Percentiles rank a stretch among this genome's conserved stretches.
Evolutionary conservation across 129 eudicot species (phyloP).

Genomic region (Heracleum sosnowskyi): DNA sequence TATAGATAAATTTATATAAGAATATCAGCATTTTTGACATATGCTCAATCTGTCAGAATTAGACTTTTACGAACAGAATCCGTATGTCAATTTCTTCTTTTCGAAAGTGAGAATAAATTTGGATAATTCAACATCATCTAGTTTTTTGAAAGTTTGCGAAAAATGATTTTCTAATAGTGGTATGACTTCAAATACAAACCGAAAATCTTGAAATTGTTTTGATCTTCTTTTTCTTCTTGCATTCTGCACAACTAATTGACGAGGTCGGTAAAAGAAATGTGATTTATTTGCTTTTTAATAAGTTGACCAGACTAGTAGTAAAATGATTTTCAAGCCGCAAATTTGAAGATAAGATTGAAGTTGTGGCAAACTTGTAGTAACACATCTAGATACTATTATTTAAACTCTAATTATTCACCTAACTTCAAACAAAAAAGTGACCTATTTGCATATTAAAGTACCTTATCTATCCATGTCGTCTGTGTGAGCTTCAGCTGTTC

Average conservation of each 20-base stretch:
- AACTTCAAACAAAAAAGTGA: background rate
- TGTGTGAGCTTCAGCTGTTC: too few relatives aligned
- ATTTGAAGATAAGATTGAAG: background rate
- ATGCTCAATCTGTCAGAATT: too few relatives aligned
- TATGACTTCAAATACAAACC: too few relatives aligned
- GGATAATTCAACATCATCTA: too few relatives aligned
- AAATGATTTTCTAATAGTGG: too few relatives aligned
- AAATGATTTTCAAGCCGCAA: conserved; percentile 2
- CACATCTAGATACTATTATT: background rate
- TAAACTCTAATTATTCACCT: background rate
- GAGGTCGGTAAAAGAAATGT: background rate
- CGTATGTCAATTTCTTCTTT: too few relatives aligned
- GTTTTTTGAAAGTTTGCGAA: too few relatives aligned
- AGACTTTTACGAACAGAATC: too few relatives aligned
- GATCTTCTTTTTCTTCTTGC: background rate
- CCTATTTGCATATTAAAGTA: background rate
- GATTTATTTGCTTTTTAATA: background rate
- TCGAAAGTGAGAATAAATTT: too few relatives aligned
- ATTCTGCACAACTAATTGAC: background rate
- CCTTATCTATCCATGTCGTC: background rate
- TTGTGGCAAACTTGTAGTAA: background rate
- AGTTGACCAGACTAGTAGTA: background rate
- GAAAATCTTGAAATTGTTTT: too few relatives aligned
- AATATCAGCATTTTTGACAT: too few relatives aligned
- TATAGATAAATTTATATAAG: too few relatives aligned